Conservation (phyloP, 441 rosid species). For the Sinapis alba region DNA sequence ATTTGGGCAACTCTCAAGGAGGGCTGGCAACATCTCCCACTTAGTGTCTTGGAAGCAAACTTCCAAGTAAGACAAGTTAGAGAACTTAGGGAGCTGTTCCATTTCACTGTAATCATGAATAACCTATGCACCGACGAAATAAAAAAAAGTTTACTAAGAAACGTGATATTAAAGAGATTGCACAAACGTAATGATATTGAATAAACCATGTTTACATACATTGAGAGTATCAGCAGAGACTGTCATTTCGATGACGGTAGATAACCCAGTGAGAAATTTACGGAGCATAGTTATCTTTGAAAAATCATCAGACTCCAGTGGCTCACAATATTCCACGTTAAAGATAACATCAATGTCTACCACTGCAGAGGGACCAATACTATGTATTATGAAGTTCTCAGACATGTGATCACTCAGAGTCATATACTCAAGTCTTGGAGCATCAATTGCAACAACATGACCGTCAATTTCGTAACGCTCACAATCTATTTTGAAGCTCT, state of each 20-base stretch:
- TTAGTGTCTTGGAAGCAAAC: neutral
- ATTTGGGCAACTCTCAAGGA: neutral
- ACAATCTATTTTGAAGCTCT: too few species aligned
- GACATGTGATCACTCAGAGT: too few species aligned
- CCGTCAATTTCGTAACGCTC: too few species aligned
- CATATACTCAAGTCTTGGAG: too few species aligned
- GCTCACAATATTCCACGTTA: too few species aligned
- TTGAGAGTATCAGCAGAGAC: neutral
- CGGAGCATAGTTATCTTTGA: too few species aligned
- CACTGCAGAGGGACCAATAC: too few species aligned
- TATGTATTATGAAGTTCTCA: too few species aligned
- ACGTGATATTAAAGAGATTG: neutral
- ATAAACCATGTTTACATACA: neutral
- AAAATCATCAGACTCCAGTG: too few species aligned
- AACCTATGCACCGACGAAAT: neutral
- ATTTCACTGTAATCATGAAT: neutral
- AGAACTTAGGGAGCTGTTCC: neutral
- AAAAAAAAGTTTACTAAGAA: neutral
- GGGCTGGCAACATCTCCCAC: neutral
- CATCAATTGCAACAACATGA: too few species aligned
- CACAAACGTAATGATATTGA: neutral
- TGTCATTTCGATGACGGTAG: conserved; percentile 3
- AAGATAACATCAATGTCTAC: too few species aligned
- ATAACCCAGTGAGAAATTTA: too few species aligned
- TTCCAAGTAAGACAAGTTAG: neutral